These are phyloP conservation scores for Fusarium clavum DNA, from an alignment of 2,329 filamentous ascomycete genomes.

Conservation along the genomic window DNA sequence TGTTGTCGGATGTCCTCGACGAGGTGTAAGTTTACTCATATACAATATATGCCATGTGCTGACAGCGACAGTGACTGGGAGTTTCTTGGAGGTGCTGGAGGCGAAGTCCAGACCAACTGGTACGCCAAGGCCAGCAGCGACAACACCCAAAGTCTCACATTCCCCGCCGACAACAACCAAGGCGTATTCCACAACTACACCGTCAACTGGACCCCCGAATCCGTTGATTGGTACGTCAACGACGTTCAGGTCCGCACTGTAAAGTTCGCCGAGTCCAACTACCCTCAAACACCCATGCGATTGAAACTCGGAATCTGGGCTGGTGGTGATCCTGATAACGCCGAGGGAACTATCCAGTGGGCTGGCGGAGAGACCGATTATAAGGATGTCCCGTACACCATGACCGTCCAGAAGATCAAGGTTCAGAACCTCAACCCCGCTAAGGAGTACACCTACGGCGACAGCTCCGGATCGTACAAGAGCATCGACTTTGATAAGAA, in stretches of 20 bases:
- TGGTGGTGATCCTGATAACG: slow-evolving; percentile 53
- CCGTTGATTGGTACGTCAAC: slow-evolving; percentile 70
- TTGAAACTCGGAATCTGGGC: slow-evolving; percentile 71
- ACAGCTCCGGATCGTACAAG: slow-evolving; percentile 39
- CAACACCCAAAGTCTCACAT: slow-evolving; percentile 26
- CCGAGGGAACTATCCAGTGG: slow-evolving; percentile 74
- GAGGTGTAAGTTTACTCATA: slow-evolving; percentile 20
- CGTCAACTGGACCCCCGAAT: slow-evolving; percentile 72
- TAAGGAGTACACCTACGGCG: slow-evolving; percentile 50
- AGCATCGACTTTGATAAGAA: slow-evolving; percentile 42
- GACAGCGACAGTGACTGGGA: slow-evolving; percentile 70
- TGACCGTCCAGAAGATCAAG: slow-evolving; percentile 63
- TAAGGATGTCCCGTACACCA: slow-evolving; percentile 64
- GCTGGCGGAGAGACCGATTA: slow-evolving; percentile 66
- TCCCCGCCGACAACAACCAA: slow-evolving; percentile 45
- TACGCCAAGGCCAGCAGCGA: slow-evolving; percentile 74
- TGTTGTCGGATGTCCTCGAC: slow-evolving; percentile 82
- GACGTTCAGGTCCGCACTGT: slow-evolving; percentile 50
- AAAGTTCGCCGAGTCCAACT: slow-evolving; percentile 60
- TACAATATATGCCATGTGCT: not conserved
- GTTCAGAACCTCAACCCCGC: slow-evolving; percentile 55
- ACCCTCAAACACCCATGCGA: slow-evolving; percentile 77
- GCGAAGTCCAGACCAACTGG: slow-evolving; percentile 81
- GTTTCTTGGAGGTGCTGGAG: slow-evolving; percentile 74
- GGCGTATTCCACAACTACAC: slow-evolving; percentile 70